Evolutionary conservation across 2,329 filamentous ascomycete species (phyloP).

Genomic region (Fusarium temperatum): DNA sequence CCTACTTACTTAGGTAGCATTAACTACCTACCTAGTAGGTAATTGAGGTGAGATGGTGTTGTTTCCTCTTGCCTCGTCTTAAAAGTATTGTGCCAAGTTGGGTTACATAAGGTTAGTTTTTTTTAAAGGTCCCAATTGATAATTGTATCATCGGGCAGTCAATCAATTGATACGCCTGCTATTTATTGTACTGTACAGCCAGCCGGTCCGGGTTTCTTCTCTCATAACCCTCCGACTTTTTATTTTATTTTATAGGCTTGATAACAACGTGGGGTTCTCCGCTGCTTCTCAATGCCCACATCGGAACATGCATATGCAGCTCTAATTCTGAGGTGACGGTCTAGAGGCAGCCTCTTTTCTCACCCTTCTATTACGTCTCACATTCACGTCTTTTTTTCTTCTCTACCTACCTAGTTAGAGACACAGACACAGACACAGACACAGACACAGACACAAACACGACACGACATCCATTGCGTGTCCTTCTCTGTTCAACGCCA

Average conservation of each 20-base stretch:
- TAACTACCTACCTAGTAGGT: too few species aligned
- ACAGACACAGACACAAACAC: neutral
- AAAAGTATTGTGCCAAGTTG: neutral
- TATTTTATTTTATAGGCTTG: neutral
- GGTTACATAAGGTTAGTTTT: neutral
- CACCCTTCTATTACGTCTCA: conserved; percentile 18
- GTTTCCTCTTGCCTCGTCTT: conserved; percentile 29
- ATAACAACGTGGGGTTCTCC: conserved; percentile 29
- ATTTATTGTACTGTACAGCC: neutral
- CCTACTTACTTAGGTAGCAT: neutral
- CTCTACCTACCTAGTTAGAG: neutral
- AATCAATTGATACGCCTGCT: neutral
- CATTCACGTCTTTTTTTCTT: conserved; percentile 1
- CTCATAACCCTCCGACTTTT: conserved; percentile 9
- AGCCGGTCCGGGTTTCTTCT: conserved; percentile 27
- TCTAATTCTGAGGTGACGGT: neutral
- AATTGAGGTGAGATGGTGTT: neutral
- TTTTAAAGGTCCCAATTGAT: neutral
- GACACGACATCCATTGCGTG: conserved; percentile 8
- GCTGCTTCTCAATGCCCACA: conserved; percentile 14
- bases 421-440: neutral
- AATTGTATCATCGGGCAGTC: neutral
- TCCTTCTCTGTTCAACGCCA: conserved; percentile 1
- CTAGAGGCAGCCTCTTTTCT: conserved; percentile 20
- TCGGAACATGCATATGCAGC: conserved; percentile 22